These are phyloP conservation scores for Lentithecium fluviatile DNA, from an alignment of 495 filamentous ascomycete species.

Conservation along the genomic window DNA sequence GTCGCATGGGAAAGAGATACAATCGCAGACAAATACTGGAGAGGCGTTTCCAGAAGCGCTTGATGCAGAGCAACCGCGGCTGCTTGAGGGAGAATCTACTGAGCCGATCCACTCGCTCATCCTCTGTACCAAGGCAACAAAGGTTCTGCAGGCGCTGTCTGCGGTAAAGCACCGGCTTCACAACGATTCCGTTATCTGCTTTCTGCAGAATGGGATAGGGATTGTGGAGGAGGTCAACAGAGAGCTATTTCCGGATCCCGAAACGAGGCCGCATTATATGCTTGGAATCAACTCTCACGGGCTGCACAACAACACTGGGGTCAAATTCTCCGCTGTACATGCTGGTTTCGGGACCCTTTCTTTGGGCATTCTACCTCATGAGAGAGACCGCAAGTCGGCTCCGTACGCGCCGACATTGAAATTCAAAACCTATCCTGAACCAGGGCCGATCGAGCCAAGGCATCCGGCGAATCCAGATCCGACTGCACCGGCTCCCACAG, in stretches of 20 bases:
- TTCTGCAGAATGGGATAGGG: slow-evolving; percentile 84
- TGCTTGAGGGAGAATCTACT: slow-evolving; percentile 26
- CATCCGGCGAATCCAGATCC: slow-evolving; percentile 12
- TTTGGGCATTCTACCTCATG: slow-evolving; percentile 54
- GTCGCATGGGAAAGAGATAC: slow-evolving; percentile 25
- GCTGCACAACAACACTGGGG: slow-evolving; percentile 48
- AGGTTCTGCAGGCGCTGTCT: slow-evolving; percentile 57
- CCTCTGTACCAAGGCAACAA: slow-evolving; percentile 61
- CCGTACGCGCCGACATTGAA: slow-evolving; percentile 1
- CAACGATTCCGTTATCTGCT: slow-evolving; percentile 68
- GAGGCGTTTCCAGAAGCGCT: background rate
- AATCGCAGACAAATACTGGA: background rate
- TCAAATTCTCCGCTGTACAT: slow-evolving; percentile 62
- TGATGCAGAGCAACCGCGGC: background rate
- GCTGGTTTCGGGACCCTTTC: slow-evolving; percentile 61
- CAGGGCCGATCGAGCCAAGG: background rate
- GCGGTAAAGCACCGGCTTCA: slow-evolving; percentile 65
- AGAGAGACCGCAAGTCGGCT: slow-evolving; percentile 9
- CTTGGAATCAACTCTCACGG: slow-evolving; percentile 69
- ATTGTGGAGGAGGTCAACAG: slow-evolving; percentile 70
- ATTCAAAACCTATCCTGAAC: background rate
- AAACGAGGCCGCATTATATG: slow-evolving; percentile 69
- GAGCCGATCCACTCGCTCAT: slow-evolving; percentile 73
- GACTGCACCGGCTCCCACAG: slow-evolving; percentile 1
- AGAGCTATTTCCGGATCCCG: slow-evolving; percentile 63